These are phyloP conservation scores for Moesziomyces sp. DNA, from an alignment of 1,284 basidiomycete species.

Conservation along the genomic window DNA sequence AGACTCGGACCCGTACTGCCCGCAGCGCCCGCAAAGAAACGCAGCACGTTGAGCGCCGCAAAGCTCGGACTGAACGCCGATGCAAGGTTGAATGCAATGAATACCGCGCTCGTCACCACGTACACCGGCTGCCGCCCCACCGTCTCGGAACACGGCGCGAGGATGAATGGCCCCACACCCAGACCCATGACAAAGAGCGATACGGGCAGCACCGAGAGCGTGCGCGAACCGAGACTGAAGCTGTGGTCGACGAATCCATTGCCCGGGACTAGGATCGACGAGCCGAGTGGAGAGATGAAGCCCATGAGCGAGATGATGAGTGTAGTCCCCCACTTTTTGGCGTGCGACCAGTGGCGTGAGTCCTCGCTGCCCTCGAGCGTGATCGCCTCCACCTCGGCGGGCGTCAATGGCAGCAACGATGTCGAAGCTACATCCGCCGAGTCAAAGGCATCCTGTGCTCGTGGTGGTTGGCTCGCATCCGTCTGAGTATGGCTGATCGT, in stretches of 20 bases:
- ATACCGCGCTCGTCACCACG: constrained; percentile 55
- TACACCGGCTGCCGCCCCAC: constrained; percentile 70
- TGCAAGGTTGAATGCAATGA: constrained; percentile 67
- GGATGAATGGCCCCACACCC: constrained; percentile 69
- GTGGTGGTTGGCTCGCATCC: background rate
- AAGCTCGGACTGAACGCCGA: constrained; percentile 61
- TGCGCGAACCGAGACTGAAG: constrained; percentile 40
- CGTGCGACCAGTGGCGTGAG: constrained; percentile 29
- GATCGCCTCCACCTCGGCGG: constrained; percentile 26
- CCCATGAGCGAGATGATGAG: constrained; percentile 61
- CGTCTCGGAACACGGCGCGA: constrained; percentile 70
- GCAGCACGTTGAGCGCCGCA: constrained; percentile 56
- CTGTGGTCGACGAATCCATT: constrained; percentile 33
- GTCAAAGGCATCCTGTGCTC: too few relatives aligned
- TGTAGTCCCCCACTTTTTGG: constrained; percentile 53
- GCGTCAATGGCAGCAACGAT: constrained; percentile 22
- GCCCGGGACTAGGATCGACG: constrained; percentile 58
- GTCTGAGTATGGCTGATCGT: background rate
- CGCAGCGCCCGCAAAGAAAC: constrained; percentile 55
- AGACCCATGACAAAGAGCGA: constrained; percentile 57
- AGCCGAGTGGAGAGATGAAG: constrained; percentile 62
- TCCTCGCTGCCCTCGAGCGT: constrained; percentile 35
- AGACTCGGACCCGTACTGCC: constrained; percentile 58
- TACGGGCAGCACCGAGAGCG: constrained; percentile 51
- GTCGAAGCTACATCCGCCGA: constrained; percentile 1